These are phyloP conservation scores for Mycogone perniciosa DNA, from an alignment of 2,329 filamentous ascomycete genomes.

Conservation along the genomic window DNA sequence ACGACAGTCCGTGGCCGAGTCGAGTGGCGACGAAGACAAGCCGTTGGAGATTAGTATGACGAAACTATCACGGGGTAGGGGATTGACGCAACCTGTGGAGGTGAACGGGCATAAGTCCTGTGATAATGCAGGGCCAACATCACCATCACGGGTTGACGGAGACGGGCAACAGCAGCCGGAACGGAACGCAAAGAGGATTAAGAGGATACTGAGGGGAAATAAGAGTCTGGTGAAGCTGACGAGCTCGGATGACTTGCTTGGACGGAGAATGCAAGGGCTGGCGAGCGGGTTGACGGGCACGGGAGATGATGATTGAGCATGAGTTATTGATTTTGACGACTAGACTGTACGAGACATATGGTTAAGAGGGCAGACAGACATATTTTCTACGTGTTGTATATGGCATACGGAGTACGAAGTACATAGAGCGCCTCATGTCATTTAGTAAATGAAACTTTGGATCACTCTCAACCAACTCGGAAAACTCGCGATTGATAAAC, in stretches of 20 bases:
- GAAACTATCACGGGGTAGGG: constrained; percentile 33
- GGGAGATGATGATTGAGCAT: constrained; percentile 34
- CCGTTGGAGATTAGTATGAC: constrained; percentile 76
- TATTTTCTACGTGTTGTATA: not conserved
- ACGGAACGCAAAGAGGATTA: constrained; percentile 19
- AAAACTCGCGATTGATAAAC: no score
- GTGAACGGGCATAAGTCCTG: constrained; percentile 19
- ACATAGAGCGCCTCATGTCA: no score
- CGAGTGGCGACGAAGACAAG: constrained; percentile 69
- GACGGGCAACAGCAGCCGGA: not conserved
- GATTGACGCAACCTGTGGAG: constrained; percentile 18
- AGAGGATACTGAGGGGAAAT: constrained; percentile 32
- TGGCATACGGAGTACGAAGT: not conserved
- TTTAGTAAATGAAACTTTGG: no score
- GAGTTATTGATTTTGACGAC: not conserved
- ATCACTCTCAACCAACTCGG: no score
- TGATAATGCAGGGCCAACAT: constrained; percentile 5
- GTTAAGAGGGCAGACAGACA: not conserved
- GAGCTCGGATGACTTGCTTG: constrained; percentile 52
- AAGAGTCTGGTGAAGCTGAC: constrained; percentile 47
- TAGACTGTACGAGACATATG: not conserved
- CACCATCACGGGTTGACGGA: constrained; percentile 9
- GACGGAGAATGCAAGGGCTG: constrained; percentile 52
- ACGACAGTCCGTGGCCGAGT: constrained; percentile 42
- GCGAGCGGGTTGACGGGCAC: constrained; percentile 47